Base-by-base conservation (phyloP, 768 basidiomycete species). In the Lactifluus subvellereus region DNA sequence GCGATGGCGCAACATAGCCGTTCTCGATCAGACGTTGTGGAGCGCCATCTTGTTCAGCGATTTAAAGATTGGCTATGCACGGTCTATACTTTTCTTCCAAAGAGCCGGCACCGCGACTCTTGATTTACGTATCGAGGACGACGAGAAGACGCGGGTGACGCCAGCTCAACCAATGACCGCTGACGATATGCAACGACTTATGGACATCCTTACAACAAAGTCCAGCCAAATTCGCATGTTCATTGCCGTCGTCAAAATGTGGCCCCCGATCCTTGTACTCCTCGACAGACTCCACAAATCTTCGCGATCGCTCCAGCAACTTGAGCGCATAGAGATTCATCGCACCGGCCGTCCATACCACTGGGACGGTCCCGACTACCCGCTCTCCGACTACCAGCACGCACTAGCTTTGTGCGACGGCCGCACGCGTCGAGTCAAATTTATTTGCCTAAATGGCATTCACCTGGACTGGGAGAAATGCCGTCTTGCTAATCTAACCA, bases 291-390 rank as follows among this genome's bases (percentile, higher is more conserved):
- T 89, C 55, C 51, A 66, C 38, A 49, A 22, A 11, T 67, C 52
- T 2, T 65, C 67, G 5, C 61, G 48, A 2, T 61, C 69, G 3
- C 59, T 69, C 52, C 51, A 20, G 30, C 54, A 65, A 45, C 70
- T 91, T n/a, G 79, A 85, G 65, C 82, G 82, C 33, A 74, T 89
- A 66, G 87, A 89, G 72, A 71, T 91, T 32, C 86, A 87, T 71
- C 82, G 86, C 37, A 74, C 75, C 14, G 83, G 82, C 5, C 62
- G 72, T 33, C 79, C 80, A 43, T 80, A 78, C 61, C 65, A 78
- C 18, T 80, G 80, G 74, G 67, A 77, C 27, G 82, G 80, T 10
- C 72, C 72, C 7, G 78, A 73, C 11, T 80, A 76, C 67, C 70
- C 76, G 48, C 73, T 74, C 20, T 67, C 67, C 45, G 72, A 71